Evolutionary conservation across 1,139 yeast species (phyloP).

Genomic region (Wickerhamomyces sp.): DNA sequence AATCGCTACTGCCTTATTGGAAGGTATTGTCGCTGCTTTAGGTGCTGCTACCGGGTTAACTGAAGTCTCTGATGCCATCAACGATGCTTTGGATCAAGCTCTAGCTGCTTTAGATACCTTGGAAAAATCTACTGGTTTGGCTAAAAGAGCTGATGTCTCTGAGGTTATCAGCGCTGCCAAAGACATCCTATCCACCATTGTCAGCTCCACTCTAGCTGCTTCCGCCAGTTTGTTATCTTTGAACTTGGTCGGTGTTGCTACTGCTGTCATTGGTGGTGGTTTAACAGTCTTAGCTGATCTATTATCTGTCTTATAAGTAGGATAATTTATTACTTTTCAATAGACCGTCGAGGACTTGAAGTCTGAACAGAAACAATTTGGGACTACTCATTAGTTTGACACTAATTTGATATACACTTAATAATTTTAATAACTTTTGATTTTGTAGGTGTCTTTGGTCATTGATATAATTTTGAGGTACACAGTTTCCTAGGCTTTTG

Average conservation of each 20-base stretch:
- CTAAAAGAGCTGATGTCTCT: slow-evolving; percentile 7
- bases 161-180: slow-evolving; percentile 4
- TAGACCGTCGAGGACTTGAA: neutral
- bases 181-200: slow-evolving; percentile 6
- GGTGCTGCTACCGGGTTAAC: slow-evolving; percentile 8
- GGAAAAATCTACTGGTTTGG: slow-evolving; percentile 9
- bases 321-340: neutral
- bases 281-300: slow-evolving; percentile 6
- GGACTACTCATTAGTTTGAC: too few relatives aligned
- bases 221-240: slow-evolving; percentile 7
- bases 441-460: too few relatives aligned
- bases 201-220: slow-evolving; percentile 5
- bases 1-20: slow-evolving; percentile 4
- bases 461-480: too few relatives aligned
- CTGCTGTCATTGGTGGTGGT: slow-evolving; percentile 11
- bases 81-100: slow-evolving; percentile 7
- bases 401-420: too few relatives aligned
- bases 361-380: neutral
- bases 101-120: slow-evolving; percentile 7
- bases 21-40: slow-evolving; percentile 8
- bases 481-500: too few relatives aligned
- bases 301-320: slow-evolving; percentile 5
- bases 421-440: too few relatives aligned
- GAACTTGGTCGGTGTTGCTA: slow-evolving; percentile 15
- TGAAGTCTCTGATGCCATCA: slow-evolving; percentile 7